phyloP scores from a whole-genome alignment of 75 land plant genomes.

The Selaginella tamariscina region DNA sequence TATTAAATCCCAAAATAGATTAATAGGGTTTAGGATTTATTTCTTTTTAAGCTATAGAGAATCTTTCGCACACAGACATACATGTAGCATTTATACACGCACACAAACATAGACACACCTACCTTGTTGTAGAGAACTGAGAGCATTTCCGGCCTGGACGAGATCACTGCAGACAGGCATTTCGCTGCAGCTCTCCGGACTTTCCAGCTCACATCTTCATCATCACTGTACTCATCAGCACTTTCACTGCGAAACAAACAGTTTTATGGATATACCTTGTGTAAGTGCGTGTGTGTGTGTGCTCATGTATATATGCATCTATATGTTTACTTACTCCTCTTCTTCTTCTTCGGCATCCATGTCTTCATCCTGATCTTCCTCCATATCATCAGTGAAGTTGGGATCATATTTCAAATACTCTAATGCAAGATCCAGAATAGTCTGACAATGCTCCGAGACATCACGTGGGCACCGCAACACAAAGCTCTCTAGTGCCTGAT shows the following conservation, averaged over 20 bases:
- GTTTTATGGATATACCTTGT: too few relatives aligned
- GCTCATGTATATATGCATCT: too few relatives aligned
- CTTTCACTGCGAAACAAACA: constrained; percentile 58
- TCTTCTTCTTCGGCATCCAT: constrained; percentile 84
- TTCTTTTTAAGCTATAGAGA: not conserved
- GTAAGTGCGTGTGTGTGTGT: too few relatives aligned
- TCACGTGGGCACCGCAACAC: constrained; percentile 87
- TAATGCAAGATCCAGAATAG: constrained; percentile 61
- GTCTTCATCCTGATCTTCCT: constrained; percentile 83
- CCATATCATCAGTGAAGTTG: constrained; percentile 96
- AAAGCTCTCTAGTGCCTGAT: constrained; percentile 92
- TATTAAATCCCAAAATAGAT: constrained; percentile 16
- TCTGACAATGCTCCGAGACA: constrained; percentile 70
- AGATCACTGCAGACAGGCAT: constrained; percentile 75
- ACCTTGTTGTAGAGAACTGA: constrained; percentile 69
- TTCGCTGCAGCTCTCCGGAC: constrained; percentile 99
- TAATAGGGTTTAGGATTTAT: not conserved
- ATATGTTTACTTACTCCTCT: constrained; percentile 80
- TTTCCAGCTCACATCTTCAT: constrained; percentile 99
- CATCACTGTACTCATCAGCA: constrained; percentile 95
- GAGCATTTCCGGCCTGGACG: constrained; percentile 93
- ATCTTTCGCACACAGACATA: too few relatives aligned
- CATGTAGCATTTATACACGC: too few relatives aligned
- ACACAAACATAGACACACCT: not conserved
- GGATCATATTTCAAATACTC: constrained; percentile 94